These are phyloP conservation scores for Cenchrus purpureus DNA, from an alignment of 176 grass and related monocot genomes.

Conservation along the genomic window DNA sequence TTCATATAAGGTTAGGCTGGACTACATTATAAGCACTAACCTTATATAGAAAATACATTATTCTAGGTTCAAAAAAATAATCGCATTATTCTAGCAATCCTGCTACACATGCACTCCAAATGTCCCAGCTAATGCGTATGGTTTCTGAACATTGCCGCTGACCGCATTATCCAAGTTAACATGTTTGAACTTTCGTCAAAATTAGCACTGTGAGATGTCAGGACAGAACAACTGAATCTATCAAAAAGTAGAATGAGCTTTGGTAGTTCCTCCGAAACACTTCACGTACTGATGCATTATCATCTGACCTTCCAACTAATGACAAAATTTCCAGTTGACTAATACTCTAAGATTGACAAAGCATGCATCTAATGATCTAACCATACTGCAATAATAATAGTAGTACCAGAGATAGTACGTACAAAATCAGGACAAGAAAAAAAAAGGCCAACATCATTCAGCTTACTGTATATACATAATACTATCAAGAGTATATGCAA, in stretches of 20 bases:
- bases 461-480: too few species aligned
- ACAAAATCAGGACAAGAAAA: not conserved
- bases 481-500: too few species aligned
- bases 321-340: not conserved
- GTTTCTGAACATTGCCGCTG: not conserved
- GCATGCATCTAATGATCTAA: not conserved
- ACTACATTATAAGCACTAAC: too few species aligned
- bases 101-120: too few species aligned
- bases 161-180: not conserved
- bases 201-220: not conserved
- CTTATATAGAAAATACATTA: too few species aligned
- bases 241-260: not conserved
- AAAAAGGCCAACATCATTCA: too few species aligned
- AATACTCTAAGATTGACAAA: not conserved
- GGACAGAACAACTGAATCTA: not conserved
- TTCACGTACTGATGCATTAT: not conserved
- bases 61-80: too few species aligned
- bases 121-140: conserved; percentile 2
- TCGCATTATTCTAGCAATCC: too few species aligned
- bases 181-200: conserved; percentile 5
- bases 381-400: not conserved
- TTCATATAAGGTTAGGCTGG: too few species aligned
- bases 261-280: not conserved
- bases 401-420: not conserved
- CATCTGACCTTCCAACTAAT: too few species aligned